phyloP scores from a whole-genome alignment of 2,329 filamentous ascomycete species.

The Arthroderma uncinatum region DNA sequence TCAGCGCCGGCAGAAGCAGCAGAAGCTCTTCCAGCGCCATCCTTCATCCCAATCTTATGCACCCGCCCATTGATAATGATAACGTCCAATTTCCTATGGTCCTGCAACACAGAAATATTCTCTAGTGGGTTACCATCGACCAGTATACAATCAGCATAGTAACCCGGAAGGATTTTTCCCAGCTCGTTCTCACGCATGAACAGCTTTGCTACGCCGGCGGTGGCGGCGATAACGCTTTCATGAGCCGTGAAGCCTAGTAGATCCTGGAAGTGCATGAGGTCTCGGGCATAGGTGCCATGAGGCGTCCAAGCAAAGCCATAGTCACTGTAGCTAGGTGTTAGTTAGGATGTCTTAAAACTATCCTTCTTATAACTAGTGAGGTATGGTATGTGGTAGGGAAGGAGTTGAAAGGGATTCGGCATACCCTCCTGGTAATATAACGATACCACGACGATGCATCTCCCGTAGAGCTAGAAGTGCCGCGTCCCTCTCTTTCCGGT shows the following conservation, averaged over 20 bases:
- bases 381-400: background rate
- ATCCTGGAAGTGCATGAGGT: slow-evolving; percentile 39
- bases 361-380: background rate
- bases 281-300: slow-evolving; percentile 40
- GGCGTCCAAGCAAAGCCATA: slow-evolving; percentile 42
- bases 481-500: slow-evolving; percentile 33
- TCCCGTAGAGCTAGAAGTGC: slow-evolving; percentile 33
- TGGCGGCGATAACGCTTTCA: slow-evolving; percentile 38
- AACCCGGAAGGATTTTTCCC: slow-evolving; percentile 34
- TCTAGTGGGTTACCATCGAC: slow-evolving; percentile 38
- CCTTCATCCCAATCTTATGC: slow-evolving; percentile 28
- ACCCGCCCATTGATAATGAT: slow-evolving; percentile 41
- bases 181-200: slow-evolving; percentile 31
- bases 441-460: slow-evolving; percentile 38
- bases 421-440: slow-evolving; percentile 34
- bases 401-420: background rate
- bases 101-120: slow-evolving; percentile 34
- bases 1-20: background rate
- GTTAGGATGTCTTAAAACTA: background rate
- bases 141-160: slow-evolving; percentile 37
- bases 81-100: slow-evolving; percentile 35
- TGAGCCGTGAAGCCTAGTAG: slow-evolving; percentile 36
- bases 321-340: slow-evolving; percentile 21
- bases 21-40: slow-evolving; percentile 12
- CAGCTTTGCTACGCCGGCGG: slow-evolving; percentile 30